Evolutionary conservation across 2,329 filamentous ascomycete genomes (phyloP), one percentile per base, ranked within the genome.

Genomic region (Colletotrichum costaricense): DNA sequence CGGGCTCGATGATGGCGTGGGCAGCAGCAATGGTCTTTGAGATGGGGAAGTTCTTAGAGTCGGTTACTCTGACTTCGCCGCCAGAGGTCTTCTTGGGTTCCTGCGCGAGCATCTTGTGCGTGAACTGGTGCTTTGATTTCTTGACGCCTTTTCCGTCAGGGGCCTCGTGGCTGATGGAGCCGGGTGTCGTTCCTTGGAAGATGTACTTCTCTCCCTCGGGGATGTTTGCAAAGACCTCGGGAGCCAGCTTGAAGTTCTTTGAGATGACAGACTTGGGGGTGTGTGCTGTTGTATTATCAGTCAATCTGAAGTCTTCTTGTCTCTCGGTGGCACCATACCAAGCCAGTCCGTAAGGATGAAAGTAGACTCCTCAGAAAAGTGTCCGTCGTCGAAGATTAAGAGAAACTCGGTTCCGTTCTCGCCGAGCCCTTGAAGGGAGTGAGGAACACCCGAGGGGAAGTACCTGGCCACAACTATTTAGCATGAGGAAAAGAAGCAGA

Each of bases 331-430:
- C 2, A 16, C 80, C 86, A 54, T 80, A 90, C 88, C 88, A 52
- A 94, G 86, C 92, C 92, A 94, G 81, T 94, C 93, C 1, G 92
- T 93, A 62, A 95, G 83, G 42, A 94, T 82, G 80, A 95, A 94
- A 0, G 93, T 95, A 1, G 91, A 93, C 74, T 89, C 88, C 75
- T 89, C 88, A 0, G 87, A 89, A 73, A 90, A 89, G 73, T 78
- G 77, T 6, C 88, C 86, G 57, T 86, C 84, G 74, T 88, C 86
- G 66, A 88, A 88, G 67, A 87, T 84, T 69, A 87, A 80, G 33
- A 84, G 69, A 63, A 84, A 83, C 54, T 80, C 80, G 60, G 79
- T 76, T 58, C 77, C 79, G 66, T 78, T 78, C 46, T 62, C 68
- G 16, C 77, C 76, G 42, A 76, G 74, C 52, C 77, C 78, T 73